Evolutionary conservation across 768 basidiomycete genomes (phyloP), one percentile per base, ranked within the genome.

Genomic region (Xerocomellus chrysenteron): DNA sequence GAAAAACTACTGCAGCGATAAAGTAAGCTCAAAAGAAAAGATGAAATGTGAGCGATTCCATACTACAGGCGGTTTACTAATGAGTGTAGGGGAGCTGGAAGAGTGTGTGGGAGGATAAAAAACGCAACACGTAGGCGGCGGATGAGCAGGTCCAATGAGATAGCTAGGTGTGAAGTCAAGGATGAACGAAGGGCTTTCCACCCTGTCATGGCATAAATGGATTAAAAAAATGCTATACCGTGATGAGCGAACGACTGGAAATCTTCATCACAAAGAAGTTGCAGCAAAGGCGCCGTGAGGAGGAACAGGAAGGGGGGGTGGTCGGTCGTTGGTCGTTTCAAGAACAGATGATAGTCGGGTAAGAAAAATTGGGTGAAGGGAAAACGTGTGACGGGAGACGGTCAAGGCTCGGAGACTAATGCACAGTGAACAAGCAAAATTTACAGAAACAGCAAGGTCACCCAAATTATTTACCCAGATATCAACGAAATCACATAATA

Each of bases 401-500:
- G 32, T 39, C 48, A 55, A 54, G 48, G 55, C 19, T 52, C 16
- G 45, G 45, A 50, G 50, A 57, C 55, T 54, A 50, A 39, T 62
- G 57, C 55, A 54, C 60, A 65, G 19, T 58, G 55, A 61, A 66
- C 62, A 60, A 68, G 65, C 65, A 68, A 64, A 48, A 49, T 57
- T 33, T 43, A 47, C 51, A 48, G 37, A 52, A 61, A 65, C 53
- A 68, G 66, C 59, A 62, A 48, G 44, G 39, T 44, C 64, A 74
- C 52, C 52, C 58, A 57, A 50, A 62, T 60, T 32, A 32, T 32
- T 32, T 32, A 60, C 50, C 61, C 58, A 30, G 43, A 62, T 54
- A 58, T 54, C 57, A 44, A 52, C 48, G 52, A 52, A 58, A 72
- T 90, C 83, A 92, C 90, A 92, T 92, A 70, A 92, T 80, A 63